A percentile compares a stretch with the other conserved stretches of the same genome.
phyloP scores from a whole-genome alignment of 129 eudicot genomes.

The Apium graveolens region DNA sequence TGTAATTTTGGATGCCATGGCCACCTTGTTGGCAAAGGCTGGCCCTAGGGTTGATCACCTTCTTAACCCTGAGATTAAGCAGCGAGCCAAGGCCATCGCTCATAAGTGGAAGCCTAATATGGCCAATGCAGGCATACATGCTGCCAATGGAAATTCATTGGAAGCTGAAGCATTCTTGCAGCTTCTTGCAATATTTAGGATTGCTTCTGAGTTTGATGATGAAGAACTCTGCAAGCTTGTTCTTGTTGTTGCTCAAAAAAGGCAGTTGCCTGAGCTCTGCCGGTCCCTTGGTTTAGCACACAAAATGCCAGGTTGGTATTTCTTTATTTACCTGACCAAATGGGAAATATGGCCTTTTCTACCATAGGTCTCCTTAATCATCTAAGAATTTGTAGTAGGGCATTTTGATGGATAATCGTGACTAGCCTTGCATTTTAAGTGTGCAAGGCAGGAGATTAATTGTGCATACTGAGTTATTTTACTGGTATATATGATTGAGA shows the following conservation, averaged over 20 bases:
- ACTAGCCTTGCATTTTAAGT: background rate
- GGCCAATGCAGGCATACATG: slow-evolving; percentile 31
- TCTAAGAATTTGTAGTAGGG: slow-evolving; percentile 4
- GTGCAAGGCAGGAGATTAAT: background rate
- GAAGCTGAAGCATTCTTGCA: slow-evolving; percentile 56
- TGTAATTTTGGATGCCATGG: slow-evolving; percentile 41
- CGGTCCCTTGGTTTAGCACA: slow-evolving; percentile 56
- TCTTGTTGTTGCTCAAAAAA: slow-evolving; percentile 43
- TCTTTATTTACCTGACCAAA: slow-evolving; percentile 24
- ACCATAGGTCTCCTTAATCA: slow-evolving; percentile 10
- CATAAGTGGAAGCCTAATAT: slow-evolving; percentile 50
- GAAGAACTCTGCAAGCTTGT: slow-evolving; percentile 62
- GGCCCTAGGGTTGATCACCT: slow-evolving; percentile 24
- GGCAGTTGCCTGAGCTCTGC: slow-evolving; percentile 61
- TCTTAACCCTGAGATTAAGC: slow-evolving; percentile 46
- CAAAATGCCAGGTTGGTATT: slow-evolving; percentile 66
- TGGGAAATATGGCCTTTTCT: slow-evolving; percentile 23
- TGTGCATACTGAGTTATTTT: background rate
- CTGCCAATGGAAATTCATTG: slow-evolving; percentile 48
- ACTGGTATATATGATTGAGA: background rate
- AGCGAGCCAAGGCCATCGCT: slow-evolving; percentile 48
- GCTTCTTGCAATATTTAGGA: slow-evolving; percentile 48
- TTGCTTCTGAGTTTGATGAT: slow-evolving; percentile 50
- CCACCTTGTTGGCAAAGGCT: slow-evolving; percentile 51
- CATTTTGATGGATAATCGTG: background rate